Evolutionary conservation across 495 filamentous ascomycete species (phyloP), one percentile per base, ranked within the genome.

Genomic region (Penicillium pulvis): DNA sequence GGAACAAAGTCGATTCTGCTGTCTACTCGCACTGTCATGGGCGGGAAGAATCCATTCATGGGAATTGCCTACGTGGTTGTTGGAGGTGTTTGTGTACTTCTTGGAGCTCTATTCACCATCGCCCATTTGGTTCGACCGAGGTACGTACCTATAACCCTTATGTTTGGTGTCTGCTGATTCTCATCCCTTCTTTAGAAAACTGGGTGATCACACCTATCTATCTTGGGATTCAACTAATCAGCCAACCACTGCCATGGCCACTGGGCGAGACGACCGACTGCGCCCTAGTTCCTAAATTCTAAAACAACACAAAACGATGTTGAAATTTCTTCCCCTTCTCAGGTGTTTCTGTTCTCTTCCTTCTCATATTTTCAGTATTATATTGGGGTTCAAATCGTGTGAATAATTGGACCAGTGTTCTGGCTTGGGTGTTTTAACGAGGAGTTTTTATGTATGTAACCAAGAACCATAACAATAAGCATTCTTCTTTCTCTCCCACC

Each of bases 31-130:
- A 97, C 92, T 4, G 88, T 94, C 35, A 91, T 98, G 80, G 94
- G 94, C 43, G 94, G 95, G 43, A 90, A 88, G 68, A 99, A 99
- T 71, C 90, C 93, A 19, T 97, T 96, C 79, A 85, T 97, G 53
- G 94, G 94, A 51, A 98, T 98, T 66, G 91, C 93, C 44, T 99
- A 97, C 75, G 79, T 98, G 30, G 90, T 96, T 41, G 91, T 99
- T 20, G 93, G 91, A 44, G 94, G 93, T 46, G 82, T 97, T 59
- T 99, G 95, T 75, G 84, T 98, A 53, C 71, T 96, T 19, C 82
- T 99, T 10, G 93, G 93, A 19, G 80, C 87, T 16, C 65, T 97
- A 51, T 99, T 99, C 74, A 92, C 93, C 12, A 78, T 90, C 57
- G 91, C 91, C 10, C 92, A 97, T 75, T 79, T 97, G 58, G 84